Conservation (phyloP, 2,329 filamentous ascomycete species). For the Fusarium subtropicale region DNA sequence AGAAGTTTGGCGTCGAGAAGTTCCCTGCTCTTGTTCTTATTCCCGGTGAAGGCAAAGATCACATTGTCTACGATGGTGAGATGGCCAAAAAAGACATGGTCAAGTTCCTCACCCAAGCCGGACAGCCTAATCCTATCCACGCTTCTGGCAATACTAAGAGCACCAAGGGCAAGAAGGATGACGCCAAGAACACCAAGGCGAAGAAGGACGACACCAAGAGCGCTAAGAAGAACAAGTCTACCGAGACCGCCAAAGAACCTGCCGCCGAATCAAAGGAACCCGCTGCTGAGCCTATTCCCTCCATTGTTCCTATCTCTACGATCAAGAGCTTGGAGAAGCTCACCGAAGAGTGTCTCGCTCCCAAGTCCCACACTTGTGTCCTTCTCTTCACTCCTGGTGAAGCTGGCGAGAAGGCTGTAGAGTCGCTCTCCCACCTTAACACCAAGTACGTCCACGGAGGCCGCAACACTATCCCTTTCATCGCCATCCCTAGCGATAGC, state of each 20-base stretch:
- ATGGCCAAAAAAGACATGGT: constrained; percentile 86
- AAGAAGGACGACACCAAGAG: constrained; percentile 54
- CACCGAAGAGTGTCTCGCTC: constrained; percentile 76
- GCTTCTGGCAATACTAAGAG: constrained; percentile 52
- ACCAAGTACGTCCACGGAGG: constrained; percentile 77
- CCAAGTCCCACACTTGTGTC: constrained; percentile 84
- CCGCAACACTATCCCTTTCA: constrained; percentile 84
- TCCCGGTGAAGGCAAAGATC: constrained; percentile 74
- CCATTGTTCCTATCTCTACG: constrained; percentile 72
- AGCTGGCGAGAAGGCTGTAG: constrained; percentile 67
- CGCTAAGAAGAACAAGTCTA: constrained; percentile 46
- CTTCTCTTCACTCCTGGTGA: constrained; percentile 75
- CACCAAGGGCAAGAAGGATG: constrained; percentile 56
- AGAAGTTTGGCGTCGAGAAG: constrained; percentile 79
- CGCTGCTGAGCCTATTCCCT: constrained; percentile 46
- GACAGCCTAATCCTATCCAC: constrained; percentile 80
- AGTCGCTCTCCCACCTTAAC: constrained; percentile 76
- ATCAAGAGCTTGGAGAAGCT: constrained; percentile 74
- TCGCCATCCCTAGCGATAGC: constrained; percentile 71
- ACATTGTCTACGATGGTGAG: constrained; percentile 81
- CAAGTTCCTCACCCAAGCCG: constrained; percentile 83
- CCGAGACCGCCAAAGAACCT: constrained; percentile 48
- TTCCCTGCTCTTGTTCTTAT: constrained; percentile 87
- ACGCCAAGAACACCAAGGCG: constrained; percentile 55
- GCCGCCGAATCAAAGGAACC: constrained; percentile 45